phyloP scores from a whole-genome alignment of 202 grass and related monocot genomes.

The Panicum virgatum region DNA sequence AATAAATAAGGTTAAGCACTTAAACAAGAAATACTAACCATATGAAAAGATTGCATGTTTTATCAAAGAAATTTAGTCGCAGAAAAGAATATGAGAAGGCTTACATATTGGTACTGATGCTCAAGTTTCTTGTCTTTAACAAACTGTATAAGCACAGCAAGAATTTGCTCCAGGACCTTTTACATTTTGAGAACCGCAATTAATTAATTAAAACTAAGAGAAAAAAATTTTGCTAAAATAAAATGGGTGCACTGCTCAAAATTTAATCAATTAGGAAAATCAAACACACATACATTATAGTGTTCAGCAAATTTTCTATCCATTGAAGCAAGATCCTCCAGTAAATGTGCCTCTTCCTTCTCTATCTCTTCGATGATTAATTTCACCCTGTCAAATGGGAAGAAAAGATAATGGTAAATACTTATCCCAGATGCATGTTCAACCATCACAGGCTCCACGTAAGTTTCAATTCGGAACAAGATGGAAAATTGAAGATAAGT shows the following conservation, averaged over 20 bases:
- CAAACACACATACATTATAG: slow-evolving; percentile 68
- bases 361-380: slow-evolving; percentile 96
- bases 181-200: slow-evolving; percentile 22
- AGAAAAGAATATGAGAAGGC: slow-evolving; percentile 22
- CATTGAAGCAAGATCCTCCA: slow-evolving; percentile 96
- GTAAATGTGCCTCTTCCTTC: slow-evolving; percentile 81
- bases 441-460: background rate
- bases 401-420: background rate
- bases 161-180: slow-evolving; percentile 98
- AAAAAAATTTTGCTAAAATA: slow-evolving; percentile 20
- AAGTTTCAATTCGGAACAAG: slow-evolving; percentile 35
- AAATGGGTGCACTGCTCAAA: background rate
- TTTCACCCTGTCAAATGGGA: slow-evolving; percentile 67
- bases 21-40: background rate
- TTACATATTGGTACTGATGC: slow-evolving; percentile 97
- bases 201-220: slow-evolving; percentile 19
- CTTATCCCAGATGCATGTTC: background rate
- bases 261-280: slow-evolving; percentile 11
- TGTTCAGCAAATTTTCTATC: slow-evolving; percentile 99
- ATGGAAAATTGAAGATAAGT: slow-evolving; percentile 21
- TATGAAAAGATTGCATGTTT: slow-evolving; percentile 19
- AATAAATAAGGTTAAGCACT: slow-evolving; percentile 13
- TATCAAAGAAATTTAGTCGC: slow-evolving; percentile 2
- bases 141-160: slow-evolving; percentile 88
- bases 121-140: slow-evolving; percentile 98